Percentiles rank a stretch among this genome's conserved stretches.
These are phyloP conservation scores for Paralagenidium karlingii DNA, from an alignment of 352 stramenopile species.

Conservation along the genomic window DNA sequence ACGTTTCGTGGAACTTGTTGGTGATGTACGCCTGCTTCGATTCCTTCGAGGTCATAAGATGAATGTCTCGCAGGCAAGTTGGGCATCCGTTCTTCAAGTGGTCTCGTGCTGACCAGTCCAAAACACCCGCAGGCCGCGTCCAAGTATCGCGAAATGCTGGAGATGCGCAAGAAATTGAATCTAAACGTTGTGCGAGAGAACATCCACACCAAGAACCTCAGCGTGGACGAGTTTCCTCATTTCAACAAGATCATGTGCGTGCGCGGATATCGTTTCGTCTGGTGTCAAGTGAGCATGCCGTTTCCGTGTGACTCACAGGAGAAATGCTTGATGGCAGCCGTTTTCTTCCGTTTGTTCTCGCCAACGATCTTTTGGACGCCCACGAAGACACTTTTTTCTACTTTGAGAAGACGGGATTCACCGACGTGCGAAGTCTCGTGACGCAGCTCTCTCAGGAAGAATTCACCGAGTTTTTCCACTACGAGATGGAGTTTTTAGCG, in stretches of 20 bases:
- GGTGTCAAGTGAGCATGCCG: background rate
- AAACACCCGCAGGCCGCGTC: too few species aligned
- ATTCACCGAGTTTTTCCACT: slow-evolving; percentile 51
- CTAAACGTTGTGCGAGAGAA: slow-evolving; percentile 43
- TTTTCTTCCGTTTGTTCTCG: slow-evolving; percentile 43
- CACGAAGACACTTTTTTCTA: slow-evolving; percentile 32
- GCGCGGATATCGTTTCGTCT: background rate
- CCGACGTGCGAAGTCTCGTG: slow-evolving; percentile 40
- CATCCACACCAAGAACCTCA: slow-evolving; percentile 34
- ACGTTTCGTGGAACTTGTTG: slow-evolving; percentile 35
- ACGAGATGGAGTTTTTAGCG: slow-evolving; percentile 61
- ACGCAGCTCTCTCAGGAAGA: slow-evolving; percentile 52
- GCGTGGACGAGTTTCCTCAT: slow-evolving; percentile 37
- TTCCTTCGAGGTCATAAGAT: slow-evolving; percentile 66
- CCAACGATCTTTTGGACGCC: slow-evolving; percentile 37
- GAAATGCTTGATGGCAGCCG: slow-evolving; percentile 8
- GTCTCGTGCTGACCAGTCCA: too few species aligned
- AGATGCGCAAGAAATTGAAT: slow-evolving; percentile 32
- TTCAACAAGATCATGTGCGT: slow-evolving; percentile 55
- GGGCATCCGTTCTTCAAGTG: too few species aligned
- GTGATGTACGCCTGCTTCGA: slow-evolving; percentile 46
- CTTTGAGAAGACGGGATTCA: slow-evolving; percentile 62
- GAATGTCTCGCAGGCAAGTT: slow-evolving; percentile 49
- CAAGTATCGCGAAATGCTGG: slow-evolving; percentile 56
- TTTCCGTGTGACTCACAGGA: too few species aligned